phyloP scores from a whole-genome alignment of 257 asterid genomes.

The Scutellaria minor region DNA sequence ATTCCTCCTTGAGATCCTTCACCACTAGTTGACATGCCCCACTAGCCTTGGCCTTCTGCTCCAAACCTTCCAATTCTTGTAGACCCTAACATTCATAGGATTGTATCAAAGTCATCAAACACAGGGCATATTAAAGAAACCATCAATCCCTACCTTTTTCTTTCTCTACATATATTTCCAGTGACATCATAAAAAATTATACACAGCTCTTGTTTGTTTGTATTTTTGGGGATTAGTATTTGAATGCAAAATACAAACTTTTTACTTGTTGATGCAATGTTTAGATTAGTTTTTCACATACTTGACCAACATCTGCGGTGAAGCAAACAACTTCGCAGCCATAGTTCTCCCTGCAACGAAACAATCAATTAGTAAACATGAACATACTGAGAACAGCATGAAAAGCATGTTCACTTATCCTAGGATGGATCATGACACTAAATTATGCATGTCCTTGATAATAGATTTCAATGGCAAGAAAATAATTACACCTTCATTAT shows the following conservation, averaged over 20 bases:
- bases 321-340: slow-evolving; percentile 96
- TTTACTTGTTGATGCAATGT: slow-evolving; percentile 13
- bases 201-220: slow-evolving; percentile 11
- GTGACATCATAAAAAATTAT: slow-evolving; percentile 8
- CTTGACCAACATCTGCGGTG: slow-evolving; percentile 98
- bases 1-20: slow-evolving; percentile 95
- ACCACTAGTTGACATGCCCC: slow-evolving; percentile 97
- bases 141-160: slow-evolving; percentile 13
- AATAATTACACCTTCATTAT: background rate
- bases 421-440: background rate
- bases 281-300: slow-evolving; percentile 47
- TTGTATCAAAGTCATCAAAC: slow-evolving; percentile 8
- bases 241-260: background rate
- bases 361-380: slow-evolving; percentile 17
- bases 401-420: background rate
- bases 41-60: slow-evolving; percentile 91
- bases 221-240: background rate
- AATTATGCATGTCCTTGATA: background rate
- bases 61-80: slow-evolving; percentile 94
- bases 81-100: slow-evolving; percentile 55
- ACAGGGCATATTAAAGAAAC: slow-evolving; percentile 4
- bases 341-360: slow-evolving; percentile 76
- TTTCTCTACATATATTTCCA: slow-evolving; percentile 4
- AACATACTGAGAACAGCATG: slow-evolving; percentile 1
- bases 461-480: slow-evolving; percentile 12